These are phyloP conservation scores for Trametes gibbosa DNA, from an alignment of 768 basidiomycete species.

Conservation along the genomic window DNA sequence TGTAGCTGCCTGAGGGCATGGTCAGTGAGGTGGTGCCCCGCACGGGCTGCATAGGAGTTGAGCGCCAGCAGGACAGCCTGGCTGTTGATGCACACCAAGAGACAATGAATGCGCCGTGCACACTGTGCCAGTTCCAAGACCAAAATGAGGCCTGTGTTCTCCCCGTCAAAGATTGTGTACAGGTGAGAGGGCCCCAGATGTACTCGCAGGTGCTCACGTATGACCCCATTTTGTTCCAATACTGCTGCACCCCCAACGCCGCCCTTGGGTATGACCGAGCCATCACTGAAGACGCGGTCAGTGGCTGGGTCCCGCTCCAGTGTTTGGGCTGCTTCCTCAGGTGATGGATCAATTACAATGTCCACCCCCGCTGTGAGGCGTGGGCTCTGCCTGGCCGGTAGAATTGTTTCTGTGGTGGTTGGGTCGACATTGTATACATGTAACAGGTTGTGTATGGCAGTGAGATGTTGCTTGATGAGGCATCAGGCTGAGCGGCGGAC, in stretches of 20 bases:
- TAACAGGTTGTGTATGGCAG: not conserved
- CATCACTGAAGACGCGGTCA: not conserved
- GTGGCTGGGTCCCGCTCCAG: not conserved
- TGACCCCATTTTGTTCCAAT: not conserved
- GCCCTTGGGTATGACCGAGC: not conserved
- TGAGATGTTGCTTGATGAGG: not conserved
- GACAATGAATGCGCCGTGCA: not conserved
- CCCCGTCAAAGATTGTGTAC: not conserved
- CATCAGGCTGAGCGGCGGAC: not conserved
- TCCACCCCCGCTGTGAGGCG: not conserved
- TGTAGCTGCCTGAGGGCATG: not conserved
- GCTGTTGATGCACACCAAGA: not conserved
- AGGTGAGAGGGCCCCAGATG: not conserved
- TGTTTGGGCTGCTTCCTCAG: not conserved
- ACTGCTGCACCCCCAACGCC: not conserved
- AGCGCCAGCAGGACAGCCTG: not conserved
- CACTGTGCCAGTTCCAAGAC: not conserved
- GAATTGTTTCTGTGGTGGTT: not conserved
- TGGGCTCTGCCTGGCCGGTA: not conserved
- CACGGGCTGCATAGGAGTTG: not conserved
- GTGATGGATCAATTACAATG: not conserved
- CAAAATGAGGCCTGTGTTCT: not conserved
- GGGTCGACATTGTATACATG: not conserved
- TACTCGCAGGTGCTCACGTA: not conserved
- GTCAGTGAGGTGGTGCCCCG: constrained; percentile 7